These are phyloP conservation scores for Blakeslea trispora DNA, from an alignment of 371 early-diverging fungal species.

Conservation along the genomic window DNA sequence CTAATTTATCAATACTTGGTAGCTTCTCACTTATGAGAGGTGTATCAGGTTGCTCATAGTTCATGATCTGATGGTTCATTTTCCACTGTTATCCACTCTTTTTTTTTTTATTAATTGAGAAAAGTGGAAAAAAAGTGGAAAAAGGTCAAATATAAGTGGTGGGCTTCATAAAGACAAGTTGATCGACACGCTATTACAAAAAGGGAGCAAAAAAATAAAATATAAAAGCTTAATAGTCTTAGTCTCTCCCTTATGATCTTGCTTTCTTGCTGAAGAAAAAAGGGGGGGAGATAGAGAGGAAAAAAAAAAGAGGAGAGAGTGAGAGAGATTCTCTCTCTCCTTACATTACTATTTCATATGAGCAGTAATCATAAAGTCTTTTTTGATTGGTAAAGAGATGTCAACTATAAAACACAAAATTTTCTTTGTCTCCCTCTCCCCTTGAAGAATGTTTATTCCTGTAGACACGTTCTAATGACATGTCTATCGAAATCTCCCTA, in stretches of 20 bases:
- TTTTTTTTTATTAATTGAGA: too few relatives aligned
- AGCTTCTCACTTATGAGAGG: conserved; percentile 29
- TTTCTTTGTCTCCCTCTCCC: not conserved
- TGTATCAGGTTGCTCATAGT: conserved; percentile 22
- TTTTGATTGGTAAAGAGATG: not conserved
- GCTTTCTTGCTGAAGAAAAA: conserved; percentile 1
- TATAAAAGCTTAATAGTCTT: too few relatives aligned
- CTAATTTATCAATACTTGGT: conserved; percentile 35
- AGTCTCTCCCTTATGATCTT: too few relatives aligned
- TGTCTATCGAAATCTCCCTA: not conserved
- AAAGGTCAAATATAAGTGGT: not conserved
- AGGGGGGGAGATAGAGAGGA: not conserved
- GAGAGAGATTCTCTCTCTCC: not conserved
- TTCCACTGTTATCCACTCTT: too few relatives aligned
- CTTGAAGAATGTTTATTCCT: not conserved
- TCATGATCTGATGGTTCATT: conserved; percentile 12
- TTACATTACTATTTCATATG: not conserved
- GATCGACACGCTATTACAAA: too few relatives aligned
- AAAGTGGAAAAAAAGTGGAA: not conserved
- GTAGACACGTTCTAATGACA: not conserved
- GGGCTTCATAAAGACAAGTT: not conserved
- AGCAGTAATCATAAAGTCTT: not conserved
- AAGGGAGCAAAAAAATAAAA: too few relatives aligned
- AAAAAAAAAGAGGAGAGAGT: not conserved
- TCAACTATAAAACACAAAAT: not conserved